phyloP scores from a whole-genome alignment of 257 asterid genomes.

The Eustoma russellianum region DNA sequence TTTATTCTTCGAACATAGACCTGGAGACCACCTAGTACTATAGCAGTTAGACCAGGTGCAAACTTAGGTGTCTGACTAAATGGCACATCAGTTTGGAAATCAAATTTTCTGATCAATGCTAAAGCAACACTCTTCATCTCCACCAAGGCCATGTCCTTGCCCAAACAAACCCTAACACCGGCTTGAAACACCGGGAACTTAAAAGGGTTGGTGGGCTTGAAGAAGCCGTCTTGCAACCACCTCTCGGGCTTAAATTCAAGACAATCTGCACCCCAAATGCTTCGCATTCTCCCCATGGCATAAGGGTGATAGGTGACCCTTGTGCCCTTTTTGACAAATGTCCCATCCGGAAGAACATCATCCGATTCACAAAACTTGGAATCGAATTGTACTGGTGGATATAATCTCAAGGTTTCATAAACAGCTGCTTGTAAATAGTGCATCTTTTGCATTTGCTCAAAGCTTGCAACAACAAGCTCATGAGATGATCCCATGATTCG shows the following conservation, averaged over 20 bases:
- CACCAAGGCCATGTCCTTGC: conserved; percentile 6
- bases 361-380: conserved; percentile 56
- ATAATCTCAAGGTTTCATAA: conserved; percentile 67
- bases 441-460: too few species aligned
- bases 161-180: conserved; percentile 12
- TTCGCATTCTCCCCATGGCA: too few species aligned
- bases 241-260: too few species aligned
- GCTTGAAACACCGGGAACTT: conserved; percentile 16
- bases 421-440: conserved; percentile 44
- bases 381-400: conserved; percentile 92
- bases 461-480: too few species aligned
- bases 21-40: too few species aligned
- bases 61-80: too few species aligned
- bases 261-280: too few species aligned
- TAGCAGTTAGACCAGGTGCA: too few species aligned
- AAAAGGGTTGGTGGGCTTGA: conserved; percentile 4
- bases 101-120: neutral
- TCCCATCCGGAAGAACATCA: conserved; percentile 67
- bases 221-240: neutral
- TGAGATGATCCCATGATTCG: too few species aligned
- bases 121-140: conserved; percentile 11
- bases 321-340: conserved; percentile 5
- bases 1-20: too few species aligned
- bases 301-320: too few species aligned
- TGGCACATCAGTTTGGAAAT: too few species aligned